phyloP scores from a whole-genome alignment of 306 rosid species.

The Begonia peltatifolia region DNA sequence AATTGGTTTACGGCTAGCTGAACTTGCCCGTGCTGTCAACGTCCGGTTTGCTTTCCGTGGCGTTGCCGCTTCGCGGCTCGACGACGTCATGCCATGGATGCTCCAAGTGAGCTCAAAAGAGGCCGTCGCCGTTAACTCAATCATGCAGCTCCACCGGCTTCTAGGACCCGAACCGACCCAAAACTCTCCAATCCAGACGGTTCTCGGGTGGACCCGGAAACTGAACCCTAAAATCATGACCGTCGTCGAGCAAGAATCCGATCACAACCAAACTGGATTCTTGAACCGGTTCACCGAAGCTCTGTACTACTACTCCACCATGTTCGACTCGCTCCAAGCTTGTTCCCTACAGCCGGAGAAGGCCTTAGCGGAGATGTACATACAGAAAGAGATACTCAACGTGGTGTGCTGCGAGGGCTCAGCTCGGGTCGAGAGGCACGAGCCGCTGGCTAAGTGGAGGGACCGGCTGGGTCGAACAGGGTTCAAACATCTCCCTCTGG shows the following conservation, averaged over 20 bases:
- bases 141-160: conserved; percentile 74
- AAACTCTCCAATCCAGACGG: conserved; percentile 19
- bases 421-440: conserved; percentile 73
- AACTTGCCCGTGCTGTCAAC: conserved; percentile 68
- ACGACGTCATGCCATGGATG: conserved; percentile 93
- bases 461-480: conserved; percentile 51
- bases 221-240: conserved; percentile 65
- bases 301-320: conserved; percentile 61
- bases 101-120: conserved; percentile 57
- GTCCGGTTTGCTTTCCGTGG: conserved; percentile 82
- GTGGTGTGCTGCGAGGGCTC: conserved; percentile 72
- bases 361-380: conserved; percentile 58
- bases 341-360: conserved; percentile 59
- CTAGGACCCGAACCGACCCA: conserved; percentile 32
- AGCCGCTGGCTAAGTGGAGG: conserved; percentile 57
- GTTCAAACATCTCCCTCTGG: conserved; percentile 38
- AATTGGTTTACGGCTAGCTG: conserved; percentile 63
- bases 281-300: conserved; percentile 85
- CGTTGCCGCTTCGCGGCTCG: conserved; percentile 65
- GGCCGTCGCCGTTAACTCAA: conserved; percentile 70
- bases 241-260: conserved; percentile 81
- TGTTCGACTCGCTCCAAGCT: conserved; percentile 78
- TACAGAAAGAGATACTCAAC: conserved; percentile 67
- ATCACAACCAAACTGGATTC: conserved; percentile 57
- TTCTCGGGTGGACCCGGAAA: conserved; percentile 51